phyloP scores from a whole-genome alignment of 805 yeast genomes.

The Suhomyces xylopsoci region DNA sequence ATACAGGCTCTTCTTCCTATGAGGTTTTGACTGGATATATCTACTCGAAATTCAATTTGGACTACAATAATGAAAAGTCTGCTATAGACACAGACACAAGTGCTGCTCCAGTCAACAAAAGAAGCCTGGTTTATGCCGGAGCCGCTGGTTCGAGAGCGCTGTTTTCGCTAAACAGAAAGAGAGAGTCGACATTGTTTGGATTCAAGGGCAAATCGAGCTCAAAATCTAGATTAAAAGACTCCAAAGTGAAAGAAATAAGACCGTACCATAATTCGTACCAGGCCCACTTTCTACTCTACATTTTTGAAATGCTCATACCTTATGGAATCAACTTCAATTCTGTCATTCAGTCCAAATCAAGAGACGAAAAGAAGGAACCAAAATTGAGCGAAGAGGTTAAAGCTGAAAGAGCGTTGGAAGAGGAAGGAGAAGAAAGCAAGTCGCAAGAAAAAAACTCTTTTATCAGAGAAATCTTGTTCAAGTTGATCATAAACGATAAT shows the following conservation, averaged over 20 bases:
- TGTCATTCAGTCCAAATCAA: conserved; percentile 9
- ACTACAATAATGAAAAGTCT: conserved; percentile 5
- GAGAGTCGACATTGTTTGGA: conserved; percentile 24
- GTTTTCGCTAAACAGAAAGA: conserved; percentile 11
- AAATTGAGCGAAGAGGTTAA: conserved; percentile 10
- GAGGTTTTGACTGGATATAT: conserved; percentile 34
- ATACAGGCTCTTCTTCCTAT: conserved; percentile 36
- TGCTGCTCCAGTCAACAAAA: not conserved
- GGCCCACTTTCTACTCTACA: conserved; percentile 24
- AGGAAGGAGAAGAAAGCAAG: conserved; percentile 18
- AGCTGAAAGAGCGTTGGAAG: conserved; percentile 10
- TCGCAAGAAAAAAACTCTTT: conserved; percentile 19
- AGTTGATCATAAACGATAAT: conserved; percentile 30
- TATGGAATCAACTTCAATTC: conserved; percentile 34
- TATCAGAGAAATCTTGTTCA: conserved; percentile 28
- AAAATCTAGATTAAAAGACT: conserved; percentile 17
- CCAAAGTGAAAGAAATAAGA: conserved; percentile 14
- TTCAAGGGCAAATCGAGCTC: conserved; percentile 21
- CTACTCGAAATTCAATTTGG: conserved; percentile 24
- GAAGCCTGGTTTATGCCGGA: not conserved
- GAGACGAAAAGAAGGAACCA: conserved; percentile 5
- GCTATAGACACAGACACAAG: not conserved
- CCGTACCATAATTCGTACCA: conserved; percentile 38
- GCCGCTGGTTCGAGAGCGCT: not conserved
- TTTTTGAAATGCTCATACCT: conserved; percentile 32